Evolutionary conservation across 2,329 filamentous ascomycete species (phyloP), one percentile per base, ranked within the genome.

Genomic region (Aureobasidium vineae): DNA sequence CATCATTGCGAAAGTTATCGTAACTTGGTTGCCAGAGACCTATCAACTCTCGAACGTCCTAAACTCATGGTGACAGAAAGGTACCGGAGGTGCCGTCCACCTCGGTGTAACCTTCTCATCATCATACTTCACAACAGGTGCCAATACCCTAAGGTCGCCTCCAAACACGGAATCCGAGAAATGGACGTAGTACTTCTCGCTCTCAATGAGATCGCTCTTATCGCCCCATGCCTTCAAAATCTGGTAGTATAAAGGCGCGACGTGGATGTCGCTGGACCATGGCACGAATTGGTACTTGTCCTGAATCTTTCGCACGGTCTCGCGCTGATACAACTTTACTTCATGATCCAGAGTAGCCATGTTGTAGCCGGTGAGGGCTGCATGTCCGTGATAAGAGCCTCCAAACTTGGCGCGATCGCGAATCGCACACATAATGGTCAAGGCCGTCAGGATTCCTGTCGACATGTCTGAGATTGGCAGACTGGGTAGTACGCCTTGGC

Each of bases 331-430:
- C 4, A 79, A 66, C 0, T 76, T 75, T n/a, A 79, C 71, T 26
- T 77, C 75, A 5, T 69, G 70, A 23, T 71, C 70, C 11, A 78
- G 66, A 10, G 74, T 70, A 26, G 73, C 72, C 1, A 74, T 70
- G 65, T 77, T 75, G 8, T 76, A 71, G 1, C 74, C 72, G 1
- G 72, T 71, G 2, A 78, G 67, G 5, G 74, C 69, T 1, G 73
- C 72, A 23, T 73, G 70, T 56, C 87, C 66, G 21, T 71, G 68
- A 36, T 71, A 71, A n/a, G 68, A 70, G 3, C 70, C 71, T 8
- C 71, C 70, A 16, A 68, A 63, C 26, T 36, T 68, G 0, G 70
- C 67, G 50, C 89, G 82, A 61, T 74, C 69, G 49, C 66, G 57
- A 59, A 77, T 68, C 38, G 72, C 68, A 49, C 69, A 70, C 72